These are phyloP conservation scores for Fraxinus albicans DNA, from an alignment of 305 asterid genomes.

Conservation along the genomic window DNA sequence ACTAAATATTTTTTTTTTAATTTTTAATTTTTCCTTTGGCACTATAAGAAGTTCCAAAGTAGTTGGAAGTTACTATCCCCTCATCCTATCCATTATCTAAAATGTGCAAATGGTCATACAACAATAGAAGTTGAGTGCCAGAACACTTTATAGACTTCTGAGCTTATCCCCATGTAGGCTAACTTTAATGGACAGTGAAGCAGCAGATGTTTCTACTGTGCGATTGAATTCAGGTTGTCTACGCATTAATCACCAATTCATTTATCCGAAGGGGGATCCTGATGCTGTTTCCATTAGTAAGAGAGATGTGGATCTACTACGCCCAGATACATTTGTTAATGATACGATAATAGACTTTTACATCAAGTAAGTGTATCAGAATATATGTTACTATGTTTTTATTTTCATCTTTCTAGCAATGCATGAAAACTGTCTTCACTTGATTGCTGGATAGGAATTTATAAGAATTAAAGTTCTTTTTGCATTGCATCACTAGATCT, in stretches of 20 bases:
- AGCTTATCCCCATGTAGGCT: neutral
- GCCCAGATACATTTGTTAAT: slow-evolving; percentile 87
- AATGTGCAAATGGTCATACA: neutral
- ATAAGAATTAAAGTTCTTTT: neutral
- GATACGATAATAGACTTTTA: slow-evolving; percentile 95
- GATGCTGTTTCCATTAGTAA: slow-evolving; percentile 88
- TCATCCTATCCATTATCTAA: neutral
- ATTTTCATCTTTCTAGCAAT: neutral
- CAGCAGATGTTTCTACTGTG: too few relatives aligned
- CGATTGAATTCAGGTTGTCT: neutral
- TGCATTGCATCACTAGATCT: neutral
- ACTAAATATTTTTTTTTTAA: neutral
- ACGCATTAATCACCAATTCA: neutral
- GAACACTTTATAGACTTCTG: neutral
- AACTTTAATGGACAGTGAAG: neutral
- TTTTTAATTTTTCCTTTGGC: neutral
- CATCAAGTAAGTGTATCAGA: slow-evolving; percentile 65
- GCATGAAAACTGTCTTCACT: neutral
- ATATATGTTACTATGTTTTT: slow-evolving; percentile 13
- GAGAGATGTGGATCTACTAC: slow-evolving; percentile 83
- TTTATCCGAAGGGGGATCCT: slow-evolving; percentile 85
- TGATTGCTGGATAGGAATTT: neutral
- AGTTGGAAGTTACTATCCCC: neutral
- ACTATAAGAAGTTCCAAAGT: neutral
- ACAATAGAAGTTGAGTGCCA: neutral